A percentile compares a stretch with the other conserved stretches of the same genome.
These are phyloP conservation scores for Daldinia childiae DNA, from an alignment of 495 filamentous ascomycete species.

Conservation along the genomic window DNA sequence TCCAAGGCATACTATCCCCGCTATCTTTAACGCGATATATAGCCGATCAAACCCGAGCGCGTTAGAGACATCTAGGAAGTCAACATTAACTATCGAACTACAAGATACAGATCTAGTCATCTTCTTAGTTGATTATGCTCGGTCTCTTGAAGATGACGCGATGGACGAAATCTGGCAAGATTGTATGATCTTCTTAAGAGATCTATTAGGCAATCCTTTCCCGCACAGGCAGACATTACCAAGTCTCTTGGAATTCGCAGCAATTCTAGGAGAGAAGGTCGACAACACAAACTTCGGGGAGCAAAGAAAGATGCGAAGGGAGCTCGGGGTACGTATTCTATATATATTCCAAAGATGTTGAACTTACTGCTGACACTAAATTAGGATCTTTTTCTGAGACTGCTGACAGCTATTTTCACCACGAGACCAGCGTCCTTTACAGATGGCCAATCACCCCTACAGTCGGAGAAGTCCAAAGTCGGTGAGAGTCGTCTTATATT, in stretches of 20 bases:
- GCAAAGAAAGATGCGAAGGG: slow-evolving; percentile 90
- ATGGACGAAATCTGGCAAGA: slow-evolving; percentile 99
- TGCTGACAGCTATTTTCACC: slow-evolving; percentile 91
- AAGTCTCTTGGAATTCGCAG: slow-evolving; percentile 85
- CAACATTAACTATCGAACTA: slow-evolving; percentile 83
- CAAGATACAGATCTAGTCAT: slow-evolving; percentile 82
- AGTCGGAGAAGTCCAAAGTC: slow-evolving; percentile 47
- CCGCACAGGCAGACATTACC: slow-evolving; percentile 93
- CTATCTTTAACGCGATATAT: slow-evolving; percentile 97
- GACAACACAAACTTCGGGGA: slow-evolving; percentile 98
- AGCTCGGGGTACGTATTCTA: slow-evolving; percentile 76
- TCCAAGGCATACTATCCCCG: slow-evolving; percentile 91
- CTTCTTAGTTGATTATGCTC: slow-evolving; percentile 89
- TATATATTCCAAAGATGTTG: not conserved
- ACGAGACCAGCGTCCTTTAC: slow-evolving; percentile 76
- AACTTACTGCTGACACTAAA: slow-evolving; percentile 44
- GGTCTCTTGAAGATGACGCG: slow-evolving; percentile 94
- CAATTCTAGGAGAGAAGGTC: slow-evolving; percentile 89
- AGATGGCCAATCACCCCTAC: slow-evolving; percentile 49
- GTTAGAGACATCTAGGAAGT: slow-evolving; percentile 81
- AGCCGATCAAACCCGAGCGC: slow-evolving; percentile 87
- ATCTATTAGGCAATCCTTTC: slow-evolving; percentile 92
- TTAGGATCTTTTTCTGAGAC: slow-evolving; percentile 86
- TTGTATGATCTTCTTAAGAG: slow-evolving; percentile 88
- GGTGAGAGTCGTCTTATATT: slow-evolving; percentile 25